Conservation (phyloP, 176 grass and related monocot species). For the Tuctoria greenei region DNA sequence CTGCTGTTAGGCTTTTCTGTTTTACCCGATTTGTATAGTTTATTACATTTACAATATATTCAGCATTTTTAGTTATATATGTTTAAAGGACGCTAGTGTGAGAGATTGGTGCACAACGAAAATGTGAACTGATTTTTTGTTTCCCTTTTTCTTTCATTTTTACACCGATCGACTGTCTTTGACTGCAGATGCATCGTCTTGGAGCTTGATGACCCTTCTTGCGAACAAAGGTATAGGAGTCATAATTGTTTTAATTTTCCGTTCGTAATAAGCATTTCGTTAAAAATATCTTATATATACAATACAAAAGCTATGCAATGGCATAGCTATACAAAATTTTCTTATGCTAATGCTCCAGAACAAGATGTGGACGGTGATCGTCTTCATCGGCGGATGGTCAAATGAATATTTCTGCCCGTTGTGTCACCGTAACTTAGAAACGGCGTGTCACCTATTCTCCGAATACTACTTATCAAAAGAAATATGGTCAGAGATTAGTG, state of each 20-base stretch:
- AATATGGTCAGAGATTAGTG: too few relatives aligned
- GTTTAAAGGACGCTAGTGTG: background rate
- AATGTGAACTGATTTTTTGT: background rate
- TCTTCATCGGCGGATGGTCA: too few relatives aligned
- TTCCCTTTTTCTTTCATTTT: background rate
- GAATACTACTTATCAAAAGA: too few relatives aligned
- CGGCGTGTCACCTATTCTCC: too few relatives aligned
- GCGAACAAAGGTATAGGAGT: constrained; percentile 3
- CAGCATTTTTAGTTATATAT: constrained; percentile 2
- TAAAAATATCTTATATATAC: constrained; percentile 21
- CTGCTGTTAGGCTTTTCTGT: background rate
- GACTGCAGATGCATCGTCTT: constrained; percentile 27
- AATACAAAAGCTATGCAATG: constrained; percentile 44
- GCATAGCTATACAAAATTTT: too few relatives aligned
- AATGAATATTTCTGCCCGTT: too few relatives aligned
- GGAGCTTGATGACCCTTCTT: background rate
- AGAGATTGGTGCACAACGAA: background rate
- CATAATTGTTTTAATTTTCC: constrained; percentile 17
- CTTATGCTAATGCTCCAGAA: too few relatives aligned
- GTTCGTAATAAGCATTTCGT: constrained; percentile 16
- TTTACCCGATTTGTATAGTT: background rate
- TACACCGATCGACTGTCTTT: background rate
- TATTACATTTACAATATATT: constrained; percentile 13
- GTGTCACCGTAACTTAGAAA: too few relatives aligned
- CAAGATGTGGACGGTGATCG: too few relatives aligned